A percentile compares a stretch with the other conserved stretches of the same genome.
Conservation (phyloP, 192 early-diverging fungal genomes). For the Rhizophagus sp. region DNA sequence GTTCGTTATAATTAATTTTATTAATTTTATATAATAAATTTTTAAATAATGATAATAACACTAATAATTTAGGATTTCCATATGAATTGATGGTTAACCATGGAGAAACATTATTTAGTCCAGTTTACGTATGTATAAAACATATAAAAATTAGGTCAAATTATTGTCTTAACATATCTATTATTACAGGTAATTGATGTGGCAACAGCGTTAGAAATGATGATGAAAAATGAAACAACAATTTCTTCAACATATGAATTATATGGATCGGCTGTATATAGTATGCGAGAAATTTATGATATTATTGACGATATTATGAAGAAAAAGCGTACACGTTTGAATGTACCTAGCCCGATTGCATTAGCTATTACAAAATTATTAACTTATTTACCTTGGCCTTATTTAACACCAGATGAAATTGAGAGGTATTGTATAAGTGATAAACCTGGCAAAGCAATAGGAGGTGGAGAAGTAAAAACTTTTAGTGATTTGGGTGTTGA, state of each 20-base stretch:
- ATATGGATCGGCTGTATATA: conserved; percentile 70
- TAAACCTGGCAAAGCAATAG: conserved; percentile 15
- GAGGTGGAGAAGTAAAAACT: conserved; percentile 53
- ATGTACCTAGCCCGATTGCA: conserved; percentile 71
- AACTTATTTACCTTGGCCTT: conserved; percentile 73
- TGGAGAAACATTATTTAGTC: conserved; percentile 66
- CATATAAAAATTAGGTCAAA: not conserved
- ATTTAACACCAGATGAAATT: conserved; percentile 83
- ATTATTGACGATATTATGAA: conserved; percentile 65
- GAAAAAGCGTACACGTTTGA: conserved; percentile 42
- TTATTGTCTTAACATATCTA: not conserved
- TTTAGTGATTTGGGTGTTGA: conserved; percentile 86
- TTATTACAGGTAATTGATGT: conserved; percentile 75
- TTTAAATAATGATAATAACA: conserved; percentile 27
- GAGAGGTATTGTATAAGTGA: conserved; percentile 81
- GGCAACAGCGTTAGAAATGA: conserved; percentile 76
- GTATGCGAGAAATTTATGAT: conserved; percentile 69
- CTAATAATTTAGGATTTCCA: conserved; percentile 39
- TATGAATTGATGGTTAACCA: conserved; percentile 66
- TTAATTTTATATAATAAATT: not conserved
- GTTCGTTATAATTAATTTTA: conserved; percentile 38
- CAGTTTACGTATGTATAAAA: conserved; percentile 60
- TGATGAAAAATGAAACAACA: conserved; percentile 70
- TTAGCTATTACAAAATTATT: conserved; percentile 66
- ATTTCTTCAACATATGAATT: conserved; percentile 90